phyloP scores from a whole-genome alignment of 2,329 filamentous ascomycete genomes.

The Zasmidium angulare region DNA sequence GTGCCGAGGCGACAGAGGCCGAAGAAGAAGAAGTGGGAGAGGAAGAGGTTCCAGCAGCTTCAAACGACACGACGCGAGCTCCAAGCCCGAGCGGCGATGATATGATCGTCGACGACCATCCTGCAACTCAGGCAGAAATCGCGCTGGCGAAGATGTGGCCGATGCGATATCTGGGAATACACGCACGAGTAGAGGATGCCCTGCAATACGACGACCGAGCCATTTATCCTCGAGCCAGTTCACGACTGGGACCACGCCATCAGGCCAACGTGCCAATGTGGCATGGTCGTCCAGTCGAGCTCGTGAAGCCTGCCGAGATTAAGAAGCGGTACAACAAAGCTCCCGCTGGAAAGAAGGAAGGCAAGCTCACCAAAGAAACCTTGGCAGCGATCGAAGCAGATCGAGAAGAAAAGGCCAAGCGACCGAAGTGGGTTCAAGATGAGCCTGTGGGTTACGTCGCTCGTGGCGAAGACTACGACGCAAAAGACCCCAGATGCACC shows the following conservation, averaged over 20 bases:
- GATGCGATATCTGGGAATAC: conserved; percentile 91
- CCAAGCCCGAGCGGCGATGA: conserved; percentile 47
- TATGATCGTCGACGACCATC: conserved; percentile 57
- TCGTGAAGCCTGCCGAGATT: conserved; percentile 82
- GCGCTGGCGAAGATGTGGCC: conserved; percentile 94
- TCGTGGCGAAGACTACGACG: conserved; percentile 75
- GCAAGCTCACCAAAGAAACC: conserved; percentile 76
- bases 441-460: conserved; percentile 82
- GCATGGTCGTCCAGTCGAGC: conserved; percentile 83
- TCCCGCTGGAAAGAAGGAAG: conserved; percentile 66
- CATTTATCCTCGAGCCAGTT: conserved; percentile 94
- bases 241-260: conserved; percentile 84
- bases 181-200: conserved; percentile 92
- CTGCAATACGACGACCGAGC: conserved; percentile 90
- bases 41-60: conserved; percentile 59
- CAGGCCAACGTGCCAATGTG: conserved; percentile 84
- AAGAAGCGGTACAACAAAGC: conserved; percentile 72
- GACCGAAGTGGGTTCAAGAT: conserved; percentile 92
- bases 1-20: conserved; percentile 52
- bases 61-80: conserved; percentile 63
- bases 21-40: conserved; percentile 65
- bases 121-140: conserved; percentile 79
- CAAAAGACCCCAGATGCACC: conserved; percentile 73
- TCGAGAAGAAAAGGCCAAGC: conserved; percentile 72
- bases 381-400: conserved; percentile 79